Conservation (phyloP, 768 basidiomycete genomes). For the Boletus vinaceobasis region DNA sequence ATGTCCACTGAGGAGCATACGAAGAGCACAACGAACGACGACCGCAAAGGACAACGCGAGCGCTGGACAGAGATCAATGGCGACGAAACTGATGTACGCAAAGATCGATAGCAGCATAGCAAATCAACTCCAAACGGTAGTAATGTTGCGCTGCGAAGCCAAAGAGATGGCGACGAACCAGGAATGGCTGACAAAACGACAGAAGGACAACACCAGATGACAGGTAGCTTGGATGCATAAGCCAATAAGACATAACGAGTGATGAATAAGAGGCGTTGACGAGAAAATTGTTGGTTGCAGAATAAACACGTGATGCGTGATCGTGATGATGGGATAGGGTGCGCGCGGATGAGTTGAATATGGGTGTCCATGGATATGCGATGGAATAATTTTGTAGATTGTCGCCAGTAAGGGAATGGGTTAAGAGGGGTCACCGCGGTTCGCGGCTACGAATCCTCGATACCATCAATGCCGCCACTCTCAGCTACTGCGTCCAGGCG, state of each 20-base stretch:
- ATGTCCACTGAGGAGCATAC: slow-evolving; percentile 6
- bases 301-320: slow-evolving; percentile 27
- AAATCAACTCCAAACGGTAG: slow-evolving; percentile 17
- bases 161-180: background rate
- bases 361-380: slow-evolving; percentile 29
- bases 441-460: slow-evolving; percentile 17
- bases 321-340: slow-evolving; percentile 22
- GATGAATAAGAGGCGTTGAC: slow-evolving; percentile 15
- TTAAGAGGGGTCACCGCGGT: background rate
- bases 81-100: slow-evolving; percentile 12
- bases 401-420: background rate
- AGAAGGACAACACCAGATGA: slow-evolving; percentile 3
- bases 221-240: slow-evolving; percentile 10
- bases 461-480: slow-evolving; percentile 7
- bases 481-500: slow-evolving; percentile 11
- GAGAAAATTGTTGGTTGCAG: slow-evolving; percentile 24
- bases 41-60: slow-evolving; percentile 9
- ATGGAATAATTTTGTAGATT: slow-evolving; percentile 22
- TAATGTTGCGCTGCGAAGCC: slow-evolving; percentile 14
- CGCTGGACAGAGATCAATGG: slow-evolving; percentile 18
- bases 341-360: slow-evolving; percentile 16
- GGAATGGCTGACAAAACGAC: slow-evolving; percentile 23
- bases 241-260: slow-evolving; percentile 24
- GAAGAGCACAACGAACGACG: slow-evolving; percentile 15
- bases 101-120: slow-evolving; percentile 28